A percentile compares a stretch with the other conserved stretches of the same genome.
phyloP scores from a whole-genome alignment of 163 green algal species.

The Scenedesmus sp. region DNA sequence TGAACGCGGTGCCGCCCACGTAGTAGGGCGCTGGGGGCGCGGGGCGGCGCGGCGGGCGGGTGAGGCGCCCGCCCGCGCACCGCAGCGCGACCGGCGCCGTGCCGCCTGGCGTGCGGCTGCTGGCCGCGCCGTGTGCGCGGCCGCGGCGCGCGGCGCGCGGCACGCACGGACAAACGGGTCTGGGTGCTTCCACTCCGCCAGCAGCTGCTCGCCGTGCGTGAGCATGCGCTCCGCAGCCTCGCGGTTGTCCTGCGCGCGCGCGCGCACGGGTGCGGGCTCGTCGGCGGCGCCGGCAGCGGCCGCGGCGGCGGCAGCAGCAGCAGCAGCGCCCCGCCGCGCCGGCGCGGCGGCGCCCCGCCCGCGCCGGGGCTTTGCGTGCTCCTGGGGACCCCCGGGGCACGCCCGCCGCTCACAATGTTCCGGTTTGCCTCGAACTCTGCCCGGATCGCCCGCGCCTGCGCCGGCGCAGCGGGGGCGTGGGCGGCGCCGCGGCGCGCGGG shows the following conservation, averaged over 20 bases:
- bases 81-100: too few relatives aligned
- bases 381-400: too few relatives aligned
- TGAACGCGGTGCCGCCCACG: slow-evolving; percentile 43
- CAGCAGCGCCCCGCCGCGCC: too few relatives aligned
- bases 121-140: neutral
- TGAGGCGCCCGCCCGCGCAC: neutral
- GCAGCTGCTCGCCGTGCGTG: slow-evolving; percentile 43
- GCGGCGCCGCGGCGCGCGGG: neutral
- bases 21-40: slow-evolving; percentile 37
- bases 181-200: slow-evolving; percentile 46
- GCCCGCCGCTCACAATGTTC: slow-evolving; percentile 37
- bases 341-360: too few relatives aligned
- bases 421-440: slow-evolving; percentile 52
- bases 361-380: too few relatives aligned
- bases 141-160: neutral
- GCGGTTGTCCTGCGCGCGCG: slow-evolving; percentile 36
- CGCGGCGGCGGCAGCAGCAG: too few relatives aligned
- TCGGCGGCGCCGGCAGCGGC: too few relatives aligned
- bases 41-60: neutral
- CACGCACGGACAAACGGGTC: slow-evolving; percentile 44
- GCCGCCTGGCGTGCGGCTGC: too few relatives aligned
- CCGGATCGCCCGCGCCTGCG: slow-evolving; percentile 44
- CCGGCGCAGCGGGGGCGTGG: neutral
- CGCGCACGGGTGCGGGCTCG: too few relatives aligned
- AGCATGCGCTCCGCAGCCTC: slow-evolving; percentile 45